Conservation (phyloP, 2,329 filamentous ascomycete species). For the Nakataea oryzae region DNA sequence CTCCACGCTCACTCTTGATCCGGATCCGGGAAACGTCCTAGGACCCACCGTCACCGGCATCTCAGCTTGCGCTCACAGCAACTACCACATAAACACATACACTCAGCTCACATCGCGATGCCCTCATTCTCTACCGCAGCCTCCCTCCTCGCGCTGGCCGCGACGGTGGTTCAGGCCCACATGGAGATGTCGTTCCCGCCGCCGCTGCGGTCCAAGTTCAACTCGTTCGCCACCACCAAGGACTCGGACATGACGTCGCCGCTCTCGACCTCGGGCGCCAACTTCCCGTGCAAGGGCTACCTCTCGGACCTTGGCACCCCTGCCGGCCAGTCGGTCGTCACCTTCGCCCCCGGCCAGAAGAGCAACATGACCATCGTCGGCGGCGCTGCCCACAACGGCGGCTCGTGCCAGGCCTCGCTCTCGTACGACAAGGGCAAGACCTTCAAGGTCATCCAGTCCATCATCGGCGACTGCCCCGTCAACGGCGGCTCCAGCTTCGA, state of each 20-base stretch:
- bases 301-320: conserved; percentile 35
- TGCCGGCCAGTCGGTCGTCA: conserved; percentile 42
- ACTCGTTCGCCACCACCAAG: conserved; percentile 35
- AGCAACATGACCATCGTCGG: conserved; percentile 57
- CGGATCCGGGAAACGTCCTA: neutral
- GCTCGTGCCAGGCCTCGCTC: conserved; percentile 64
- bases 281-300: conserved; percentile 70
- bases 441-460: conserved; percentile 57
- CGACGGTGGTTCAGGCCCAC: conserved; percentile 36
- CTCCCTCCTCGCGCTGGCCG: conserved; percentile 4
- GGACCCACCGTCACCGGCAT: neutral
- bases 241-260: conserved; percentile 68
- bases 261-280: conserved; percentile 44
- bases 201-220: conserved; percentile 42
- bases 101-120: neutral
- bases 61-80: neutral
- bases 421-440: conserved; percentile 61
- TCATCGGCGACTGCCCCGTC: conserved; percentile 40
- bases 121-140: conserved; percentile 1
- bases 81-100: neutral
- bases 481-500: conserved; percentile 38
- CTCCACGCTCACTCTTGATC: neutral
- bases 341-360: conserved; percentile 49
- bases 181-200: conserved; percentile 45
- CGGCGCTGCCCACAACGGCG: conserved; percentile 53